phyloP scores from a whole-genome alignment of 805 yeast species.

The Pichia eremophila region DNA sequence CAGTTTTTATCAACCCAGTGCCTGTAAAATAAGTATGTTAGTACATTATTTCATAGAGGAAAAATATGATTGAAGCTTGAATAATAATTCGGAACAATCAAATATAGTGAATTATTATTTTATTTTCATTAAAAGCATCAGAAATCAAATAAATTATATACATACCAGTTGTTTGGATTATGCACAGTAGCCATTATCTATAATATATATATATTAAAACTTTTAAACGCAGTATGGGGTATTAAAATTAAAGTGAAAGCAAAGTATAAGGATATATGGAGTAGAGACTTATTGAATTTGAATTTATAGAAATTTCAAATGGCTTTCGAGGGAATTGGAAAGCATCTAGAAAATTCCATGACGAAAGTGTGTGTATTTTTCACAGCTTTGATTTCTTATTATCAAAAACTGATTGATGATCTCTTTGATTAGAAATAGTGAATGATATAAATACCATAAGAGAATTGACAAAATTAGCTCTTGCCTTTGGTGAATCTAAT shows the following conservation, averaged over 20 bases:
- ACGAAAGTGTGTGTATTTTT: neutral
- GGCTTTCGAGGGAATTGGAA: neutral
- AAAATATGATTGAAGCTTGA: neutral
- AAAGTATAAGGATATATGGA: no score
- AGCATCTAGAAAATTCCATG: neutral
- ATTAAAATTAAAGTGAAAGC: no score
- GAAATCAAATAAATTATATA: neutral
- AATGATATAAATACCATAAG: slow-evolving; percentile 7
- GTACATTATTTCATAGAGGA: no score
- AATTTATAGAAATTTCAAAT: neutral
- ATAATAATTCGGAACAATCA: no score
- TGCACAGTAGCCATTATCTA: slow-evolving; percentile 65
- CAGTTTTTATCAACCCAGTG: slow-evolving; percentile 99
- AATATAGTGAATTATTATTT: neutral
- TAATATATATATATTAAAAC: neutral
- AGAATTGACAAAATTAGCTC: slow-evolving; percentile 8
- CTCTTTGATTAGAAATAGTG: neutral
- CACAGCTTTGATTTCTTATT: neutral
- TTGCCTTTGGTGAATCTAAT: neutral
- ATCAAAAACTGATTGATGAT: neutral
- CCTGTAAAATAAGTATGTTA: slow-evolving; percentile 25
- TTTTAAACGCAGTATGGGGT: no score
- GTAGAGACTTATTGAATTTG: no score
- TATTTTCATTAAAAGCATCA: neutral
- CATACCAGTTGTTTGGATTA: slow-evolving; percentile 85